A percentile compares a stretch with the other conserved stretches of the same genome.
Conservation (phyloP, 441 rosid genomes). For the Pelargonium australe region DNA sequence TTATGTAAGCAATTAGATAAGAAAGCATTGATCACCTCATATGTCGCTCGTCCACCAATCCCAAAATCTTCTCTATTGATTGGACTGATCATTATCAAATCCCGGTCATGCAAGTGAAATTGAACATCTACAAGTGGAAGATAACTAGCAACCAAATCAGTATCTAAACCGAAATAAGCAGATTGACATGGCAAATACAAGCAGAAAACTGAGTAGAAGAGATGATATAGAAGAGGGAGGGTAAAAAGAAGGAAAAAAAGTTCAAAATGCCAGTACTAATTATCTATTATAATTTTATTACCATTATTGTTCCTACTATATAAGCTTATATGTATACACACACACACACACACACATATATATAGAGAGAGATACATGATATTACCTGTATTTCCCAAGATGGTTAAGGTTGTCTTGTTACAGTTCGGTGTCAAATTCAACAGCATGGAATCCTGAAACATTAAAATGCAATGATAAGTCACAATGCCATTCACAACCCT, state of each 20-base stretch:
- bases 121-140: slow-evolving; percentile 53
- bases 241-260: background rate
- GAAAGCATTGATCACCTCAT: slow-evolving; percentile 44
- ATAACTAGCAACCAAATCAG: slow-evolving; percentile 6
- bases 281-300: background rate
- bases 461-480: slow-evolving; percentile 7
- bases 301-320: background rate
- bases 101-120: slow-evolving; percentile 46
- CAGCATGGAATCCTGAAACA: slow-evolving; percentile 48
- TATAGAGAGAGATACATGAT: background rate
- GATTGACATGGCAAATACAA: background rate
- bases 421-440: slow-evolving; percentile 57
- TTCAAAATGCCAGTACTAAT: background rate
- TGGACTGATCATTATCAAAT: slow-evolving; percentile 40
- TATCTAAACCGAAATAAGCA: background rate
- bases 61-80: slow-evolving; percentile 57
- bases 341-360: too few species aligned
- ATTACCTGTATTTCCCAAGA: slow-evolving; percentile 82
- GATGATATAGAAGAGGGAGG: background rate
- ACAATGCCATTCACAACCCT: slow-evolving; percentile 4
- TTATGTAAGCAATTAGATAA: background rate
- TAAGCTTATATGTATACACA: background rate
- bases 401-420: slow-evolving; percentile 52
- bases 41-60: slow-evolving; percentile 50
- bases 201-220: background rate